Evolutionary conservation across 768 basidiomycete genomes (phyloP).

Genomic region (Boletus rufocinnamomeus): DNA sequence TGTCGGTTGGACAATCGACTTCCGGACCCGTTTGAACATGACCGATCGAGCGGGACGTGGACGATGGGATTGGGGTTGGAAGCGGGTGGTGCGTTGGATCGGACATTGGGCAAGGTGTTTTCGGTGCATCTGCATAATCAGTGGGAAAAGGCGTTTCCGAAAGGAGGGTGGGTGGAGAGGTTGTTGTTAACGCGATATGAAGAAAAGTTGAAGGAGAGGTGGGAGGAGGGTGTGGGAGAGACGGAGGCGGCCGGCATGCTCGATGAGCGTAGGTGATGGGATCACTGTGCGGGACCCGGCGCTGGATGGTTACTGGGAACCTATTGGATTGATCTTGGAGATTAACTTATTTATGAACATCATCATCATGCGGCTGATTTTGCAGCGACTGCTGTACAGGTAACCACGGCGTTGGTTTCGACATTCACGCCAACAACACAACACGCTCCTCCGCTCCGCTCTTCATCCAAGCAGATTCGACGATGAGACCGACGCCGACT

Average conservation of each 20-base stretch:
- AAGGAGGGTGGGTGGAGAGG: conserved; percentile 84
- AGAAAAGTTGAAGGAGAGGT: conserved; percentile 22
- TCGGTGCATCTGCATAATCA: conserved; percentile 94
- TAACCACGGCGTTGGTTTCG: background rate
- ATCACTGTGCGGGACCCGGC: background rate
- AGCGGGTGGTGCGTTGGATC: conserved; percentile 63
- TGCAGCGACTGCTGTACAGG: background rate
- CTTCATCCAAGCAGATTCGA: conserved; percentile 23
- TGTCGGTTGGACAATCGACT: conserved; percentile 93
- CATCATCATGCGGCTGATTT: background rate
- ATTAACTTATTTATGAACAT: too few species aligned
- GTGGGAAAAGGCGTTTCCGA: conserved; percentile 88
- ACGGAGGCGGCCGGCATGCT: background rate
- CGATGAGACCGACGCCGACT: conserved; percentile 22
- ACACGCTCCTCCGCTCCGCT: conserved; percentile 5
- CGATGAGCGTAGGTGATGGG: background rate
- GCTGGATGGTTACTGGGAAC: background rate
- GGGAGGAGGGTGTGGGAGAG: background rate
- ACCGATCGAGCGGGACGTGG: conserved; percentile 59
- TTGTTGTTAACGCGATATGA: conserved; percentile 71
- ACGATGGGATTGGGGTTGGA: conserved; percentile 62
- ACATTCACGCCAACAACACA: conserved; percentile 13
- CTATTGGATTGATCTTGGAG: too few species aligned
- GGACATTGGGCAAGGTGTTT: conserved; percentile 71
- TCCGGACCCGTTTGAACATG: conserved; percentile 83